phyloP scores from a whole-genome alignment of 805 yeast species.

The Cyberlindnera mrakii region DNA sequence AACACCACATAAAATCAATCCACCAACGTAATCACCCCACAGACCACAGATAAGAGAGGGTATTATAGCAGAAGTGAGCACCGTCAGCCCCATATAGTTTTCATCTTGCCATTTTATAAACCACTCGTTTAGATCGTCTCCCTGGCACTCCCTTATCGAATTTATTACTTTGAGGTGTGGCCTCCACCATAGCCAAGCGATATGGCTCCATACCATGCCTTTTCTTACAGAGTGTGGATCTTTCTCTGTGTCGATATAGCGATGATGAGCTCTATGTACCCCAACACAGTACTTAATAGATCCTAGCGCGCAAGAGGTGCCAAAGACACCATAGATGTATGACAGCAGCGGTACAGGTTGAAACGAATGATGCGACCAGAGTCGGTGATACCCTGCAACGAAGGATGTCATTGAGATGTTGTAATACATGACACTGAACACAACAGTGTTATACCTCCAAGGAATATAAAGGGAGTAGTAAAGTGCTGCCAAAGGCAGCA shows the following conservation, averaged over 20 bases:
- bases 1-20: slow-evolving; percentile 74
- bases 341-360: slow-evolving; percentile 39
- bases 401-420: slow-evolving; percentile 60
- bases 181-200: slow-evolving; percentile 79
- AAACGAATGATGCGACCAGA: slow-evolving; percentile 62
- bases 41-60: slow-evolving; percentile 65
- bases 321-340: slow-evolving; percentile 48
- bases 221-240: slow-evolving; percentile 84
- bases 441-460: slow-evolving; percentile 43
- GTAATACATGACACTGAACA: slow-evolving; percentile 51
- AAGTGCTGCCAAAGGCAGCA: slow-evolving; percentile 50
- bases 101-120: slow-evolving; percentile 31
- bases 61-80: slow-evolving; percentile 45
- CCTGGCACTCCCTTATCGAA: slow-evolving; percentile 29
- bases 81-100: slow-evolving; percentile 42
- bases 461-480: slow-evolving; percentile 36
- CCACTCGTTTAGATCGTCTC: slow-evolving; percentile 54
- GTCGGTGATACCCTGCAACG: slow-evolving; percentile 79
- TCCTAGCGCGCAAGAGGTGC: slow-evolving; percentile 73
- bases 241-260: slow-evolving; percentile 78
- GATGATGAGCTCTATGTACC: slow-evolving; percentile 85
- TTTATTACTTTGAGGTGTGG: slow-evolving; percentile 51
- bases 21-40: slow-evolving; percentile 75
- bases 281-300: slow-evolving; percentile 74
- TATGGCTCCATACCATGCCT: slow-evolving; percentile 76